Percentiles rank a stretch among this genome's conserved stretches.
phyloP scores from a whole-genome alignment of 345 rosid genomes.

The Trapa incisa region DNA sequence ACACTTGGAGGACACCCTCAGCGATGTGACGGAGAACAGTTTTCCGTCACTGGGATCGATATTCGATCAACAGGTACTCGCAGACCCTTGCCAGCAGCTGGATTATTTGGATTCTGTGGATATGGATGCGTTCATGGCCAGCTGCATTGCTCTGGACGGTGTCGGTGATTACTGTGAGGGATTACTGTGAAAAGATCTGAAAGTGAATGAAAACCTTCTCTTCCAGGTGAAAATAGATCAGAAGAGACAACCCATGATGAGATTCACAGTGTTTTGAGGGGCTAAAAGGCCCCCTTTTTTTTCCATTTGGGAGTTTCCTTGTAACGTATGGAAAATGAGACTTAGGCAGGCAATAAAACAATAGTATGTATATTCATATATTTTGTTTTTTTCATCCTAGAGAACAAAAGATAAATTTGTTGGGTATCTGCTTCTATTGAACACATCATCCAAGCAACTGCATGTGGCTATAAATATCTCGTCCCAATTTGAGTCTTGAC shows the following conservation, averaged over 20 bases:
- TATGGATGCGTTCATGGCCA: slow-evolving; percentile 2
- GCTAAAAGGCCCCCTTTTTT: too few species aligned
- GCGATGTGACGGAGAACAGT: slow-evolving; percentile 10
- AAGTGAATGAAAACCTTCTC: neutral
- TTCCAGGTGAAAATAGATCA: neutral
- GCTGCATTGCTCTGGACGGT: neutral
- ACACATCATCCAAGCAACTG: too few species aligned
- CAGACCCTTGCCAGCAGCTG: neutral
- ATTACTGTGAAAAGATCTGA: neutral
- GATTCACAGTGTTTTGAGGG: neutral
- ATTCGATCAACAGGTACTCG: neutral
- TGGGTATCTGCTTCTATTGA: too few species aligned
- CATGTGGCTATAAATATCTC: too few species aligned
- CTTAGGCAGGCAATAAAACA: too few species aligned
- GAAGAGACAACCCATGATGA: neutral
- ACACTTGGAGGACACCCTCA: slow-evolving; percentile 2
- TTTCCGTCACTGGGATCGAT: neutral
- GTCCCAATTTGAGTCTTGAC: too few species aligned
- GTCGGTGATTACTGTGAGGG: neutral
- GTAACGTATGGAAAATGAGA: too few species aligned
- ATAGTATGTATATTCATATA: too few species aligned
- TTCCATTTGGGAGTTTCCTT: too few species aligned
- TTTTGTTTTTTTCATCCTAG: too few species aligned
- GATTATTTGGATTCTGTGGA: neutral
- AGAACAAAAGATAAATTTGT: too few species aligned